A percentile compares a stretch with the other conserved stretches of the same genome.
Conservation (phyloP, 805 yeast genomes). For the Starmerella scarabaei region DNA sequence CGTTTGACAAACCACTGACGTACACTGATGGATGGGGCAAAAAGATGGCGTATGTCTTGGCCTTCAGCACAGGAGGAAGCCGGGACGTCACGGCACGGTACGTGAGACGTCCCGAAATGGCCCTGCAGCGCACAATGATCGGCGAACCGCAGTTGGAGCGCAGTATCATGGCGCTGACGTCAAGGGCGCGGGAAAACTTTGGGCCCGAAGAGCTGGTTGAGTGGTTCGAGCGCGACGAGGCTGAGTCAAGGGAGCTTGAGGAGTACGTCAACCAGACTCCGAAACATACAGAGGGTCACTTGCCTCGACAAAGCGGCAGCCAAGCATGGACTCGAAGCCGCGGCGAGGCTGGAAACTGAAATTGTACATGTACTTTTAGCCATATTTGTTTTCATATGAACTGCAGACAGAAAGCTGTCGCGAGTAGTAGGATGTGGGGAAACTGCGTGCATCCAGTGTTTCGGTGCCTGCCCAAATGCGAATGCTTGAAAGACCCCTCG, state of each 20-base stretch:
- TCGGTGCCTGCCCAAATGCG: not conserved
- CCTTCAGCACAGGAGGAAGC: slow-evolving; percentile 45
- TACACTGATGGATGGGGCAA: slow-evolving; percentile 87
- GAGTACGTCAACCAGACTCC: slow-evolving; percentile 5
- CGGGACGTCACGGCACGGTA: slow-evolving; percentile 62
- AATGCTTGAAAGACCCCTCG: not conserved
- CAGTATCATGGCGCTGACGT: slow-evolving; percentile 26
- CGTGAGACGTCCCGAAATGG: slow-evolving; percentile 33
- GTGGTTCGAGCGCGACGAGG: slow-evolving; percentile 18
- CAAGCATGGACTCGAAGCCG: slow-evolving; percentile 62
- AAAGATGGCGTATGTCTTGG: slow-evolving; percentile 78
- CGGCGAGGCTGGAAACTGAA: slow-evolving; percentile 54
- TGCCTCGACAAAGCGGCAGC: slow-evolving; percentile 65
- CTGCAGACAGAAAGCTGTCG: too few relatives aligned
- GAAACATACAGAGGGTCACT: slow-evolving; percentile 1
- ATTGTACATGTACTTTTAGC: too few relatives aligned
- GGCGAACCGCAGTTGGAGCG: slow-evolving; percentile 26
- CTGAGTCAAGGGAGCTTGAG: slow-evolving; percentile 23
- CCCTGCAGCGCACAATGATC: slow-evolving; percentile 37
- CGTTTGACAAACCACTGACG: slow-evolving; percentile 66
- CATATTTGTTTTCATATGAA: too few relatives aligned
- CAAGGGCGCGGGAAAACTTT: slow-evolving; percentile 7
- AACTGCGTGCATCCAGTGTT: too few relatives aligned
- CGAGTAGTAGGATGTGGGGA: too few relatives aligned
- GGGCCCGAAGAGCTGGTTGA: slow-evolving; percentile 18